These are phyloP conservation scores for Saprolegnia parasitica DNA, from an alignment of 352 stramenopile genomes.

Conservation along the genomic window DNA sequence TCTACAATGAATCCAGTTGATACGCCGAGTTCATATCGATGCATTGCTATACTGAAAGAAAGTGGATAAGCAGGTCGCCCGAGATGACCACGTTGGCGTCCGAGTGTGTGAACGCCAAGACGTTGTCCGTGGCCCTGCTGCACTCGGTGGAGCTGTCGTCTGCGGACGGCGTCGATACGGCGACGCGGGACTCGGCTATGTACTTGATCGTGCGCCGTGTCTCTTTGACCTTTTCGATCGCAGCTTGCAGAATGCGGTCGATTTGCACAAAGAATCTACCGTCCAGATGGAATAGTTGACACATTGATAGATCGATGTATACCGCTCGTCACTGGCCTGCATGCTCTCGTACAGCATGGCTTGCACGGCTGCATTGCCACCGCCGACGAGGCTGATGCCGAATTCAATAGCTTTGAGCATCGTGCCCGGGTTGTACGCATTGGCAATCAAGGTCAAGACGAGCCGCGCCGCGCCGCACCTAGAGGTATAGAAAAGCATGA, in stretches of 20 bases:
- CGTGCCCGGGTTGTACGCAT: slow-evolving; percentile 13
- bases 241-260: slow-evolving; percentile 24
- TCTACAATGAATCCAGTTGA: slow-evolving; percentile 1
- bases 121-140: neutral
- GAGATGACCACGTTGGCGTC: slow-evolving; percentile 2
- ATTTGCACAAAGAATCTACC: slow-evolving; percentile 29
- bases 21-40: neutral
- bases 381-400: slow-evolving; percentile 28
- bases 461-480: slow-evolving; percentile 25
- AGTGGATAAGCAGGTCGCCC: slow-evolving; percentile 22
- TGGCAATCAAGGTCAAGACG: slow-evolving; percentile 26
- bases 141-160: neutral
- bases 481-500: neutral
- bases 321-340: slow-evolving; percentile 29
- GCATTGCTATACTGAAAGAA: slow-evolving; percentile 14
- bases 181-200: slow-evolving; percentile 15
- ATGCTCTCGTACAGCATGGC: slow-evolving; percentile 31
- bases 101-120: neutral
- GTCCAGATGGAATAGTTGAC: neutral
- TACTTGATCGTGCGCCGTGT: slow-evolving; percentile 29
- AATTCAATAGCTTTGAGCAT: slow-evolving; percentile 27
- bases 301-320: neutral
- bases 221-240: slow-evolving; percentile 32
- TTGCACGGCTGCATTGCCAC: slow-evolving; percentile 30
- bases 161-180: slow-evolving; percentile 11